These are phyloP conservation scores for Afroboletus lepidellus DNA, from an alignment of 1,284 basidiomycete species.

Conservation along the genomic window DNA sequence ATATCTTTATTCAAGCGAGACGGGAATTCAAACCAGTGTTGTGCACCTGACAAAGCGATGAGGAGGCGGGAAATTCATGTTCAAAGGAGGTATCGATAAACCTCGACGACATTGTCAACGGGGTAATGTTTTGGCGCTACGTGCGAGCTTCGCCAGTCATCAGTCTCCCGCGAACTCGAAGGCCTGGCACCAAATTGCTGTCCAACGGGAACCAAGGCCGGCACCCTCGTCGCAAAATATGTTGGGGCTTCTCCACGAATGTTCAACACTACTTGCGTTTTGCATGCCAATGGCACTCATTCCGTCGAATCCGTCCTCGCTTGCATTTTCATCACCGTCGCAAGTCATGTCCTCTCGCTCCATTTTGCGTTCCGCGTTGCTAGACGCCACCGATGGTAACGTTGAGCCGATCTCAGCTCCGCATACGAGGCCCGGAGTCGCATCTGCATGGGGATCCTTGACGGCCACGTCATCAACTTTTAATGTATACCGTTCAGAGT, in stretches of 20 bases:
- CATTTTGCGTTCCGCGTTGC: not conserved
- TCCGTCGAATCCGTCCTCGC: not conserved
- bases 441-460: not conserved
- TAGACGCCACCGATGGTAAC: not conserved
- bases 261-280: not conserved
- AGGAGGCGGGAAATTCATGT: not conserved
- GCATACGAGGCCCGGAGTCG: not conserved
- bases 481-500: not conserved
- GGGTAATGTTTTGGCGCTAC: not conserved
- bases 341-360: not conserved
- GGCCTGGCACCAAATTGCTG: constrained; percentile 6
- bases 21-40: too few species aligned
- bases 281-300: not conserved
- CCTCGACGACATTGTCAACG: not conserved
- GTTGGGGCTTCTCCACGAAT: not conserved
- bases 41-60: constrained; percentile 8
- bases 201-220: constrained; percentile 9
- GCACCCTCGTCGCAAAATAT: not conserved
- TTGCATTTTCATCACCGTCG: not conserved
- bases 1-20: not conserved
- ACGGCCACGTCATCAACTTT: not conserved
- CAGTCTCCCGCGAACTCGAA: not conserved
- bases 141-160: constrained; percentile 14
- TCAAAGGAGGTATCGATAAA: constrained; percentile 1
- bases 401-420: not conserved